A percentile compares a stretch with the other conserved stretches of the same genome.
These are phyloP conservation scores for Lactarius hatsudake DNA, from an alignment of 768 basidiomycete genomes.

Conservation along the genomic window DNA sequence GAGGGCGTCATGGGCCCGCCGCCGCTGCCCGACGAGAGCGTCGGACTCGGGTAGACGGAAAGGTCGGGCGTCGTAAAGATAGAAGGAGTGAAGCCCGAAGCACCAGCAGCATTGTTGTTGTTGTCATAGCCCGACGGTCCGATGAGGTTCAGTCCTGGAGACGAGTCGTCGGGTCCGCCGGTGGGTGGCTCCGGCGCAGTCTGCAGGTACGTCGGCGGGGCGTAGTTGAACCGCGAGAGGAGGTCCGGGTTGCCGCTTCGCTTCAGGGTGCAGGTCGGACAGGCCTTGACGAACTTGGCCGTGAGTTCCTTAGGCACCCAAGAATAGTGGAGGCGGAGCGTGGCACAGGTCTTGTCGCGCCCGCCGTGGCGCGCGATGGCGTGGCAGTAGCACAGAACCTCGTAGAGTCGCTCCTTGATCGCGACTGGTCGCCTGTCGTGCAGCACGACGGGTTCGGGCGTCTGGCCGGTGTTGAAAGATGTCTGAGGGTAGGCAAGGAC, in stretches of 20 bases:
- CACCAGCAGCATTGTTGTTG: background rate
- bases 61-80: conserved; percentile 21
- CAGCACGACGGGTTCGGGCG: conserved; percentile 47
- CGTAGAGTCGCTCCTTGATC: conserved; percentile 74
- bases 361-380: conserved; percentile 65
- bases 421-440: conserved; percentile 76
- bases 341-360: conserved; percentile 71
- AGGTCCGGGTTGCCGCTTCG: conserved; percentile 37
- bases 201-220: background rate
- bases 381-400: conserved; percentile 73
- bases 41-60: conserved; percentile 21
- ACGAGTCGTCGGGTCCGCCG: conserved; percentile 19
- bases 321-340: conserved; percentile 67
- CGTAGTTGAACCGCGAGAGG: conserved; percentile 15
- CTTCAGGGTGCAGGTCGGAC: conserved; percentile 67
- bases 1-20: conserved; percentile 21
- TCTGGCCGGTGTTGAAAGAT: conserved; percentile 7
- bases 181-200: background rate
- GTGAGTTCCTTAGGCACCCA: conserved; percentile 86
- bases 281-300: conserved; percentile 71
- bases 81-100: background rate
- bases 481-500: conserved; percentile 27
- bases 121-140: background rate
- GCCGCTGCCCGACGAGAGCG: conserved; percentile 19
- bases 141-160: conserved; percentile 11